Percentiles rank a stretch among this genome's conserved stretches.
phyloP scores from a whole-genome alignment of 2,329 filamentous ascomycete species.

The Fusarium avenaceum region DNA sequence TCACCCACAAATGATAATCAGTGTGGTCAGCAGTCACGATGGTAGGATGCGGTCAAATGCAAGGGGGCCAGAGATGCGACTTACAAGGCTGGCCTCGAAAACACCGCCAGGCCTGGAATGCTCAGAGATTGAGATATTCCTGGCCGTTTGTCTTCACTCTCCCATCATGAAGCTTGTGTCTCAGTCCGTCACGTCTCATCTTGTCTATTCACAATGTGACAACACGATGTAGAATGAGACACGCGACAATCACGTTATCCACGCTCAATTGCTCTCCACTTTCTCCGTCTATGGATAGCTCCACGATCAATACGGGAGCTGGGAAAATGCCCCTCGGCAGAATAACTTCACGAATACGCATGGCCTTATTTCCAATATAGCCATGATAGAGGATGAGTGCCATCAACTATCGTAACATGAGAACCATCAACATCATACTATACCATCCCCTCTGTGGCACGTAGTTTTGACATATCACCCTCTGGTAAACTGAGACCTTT shows the following conservation, averaged over 20 bases:
- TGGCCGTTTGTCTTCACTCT: slow-evolving; percentile 18
- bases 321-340: slow-evolving; percentile 4
- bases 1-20: slow-evolving; percentile 5
- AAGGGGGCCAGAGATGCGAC: slow-evolving; percentile 29
- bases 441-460: no score
- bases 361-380: neutral
- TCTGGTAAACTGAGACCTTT: neutral
- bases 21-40: slow-evolving; percentile 17
- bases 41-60: slow-evolving; percentile 23
- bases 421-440: no score
- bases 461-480: no score
- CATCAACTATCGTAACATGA: no score
- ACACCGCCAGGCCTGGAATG: slow-evolving; percentile 29
- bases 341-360: slow-evolving; percentile 19
- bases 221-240: slow-evolving; percentile 35
- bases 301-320: slow-evolving; percentile 11
- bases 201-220: slow-evolving; percentile 13
- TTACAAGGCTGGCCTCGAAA: slow-evolving; percentile 25
- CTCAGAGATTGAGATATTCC: slow-evolving; percentile 28
- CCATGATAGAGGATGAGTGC: no score
- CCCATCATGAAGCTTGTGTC: slow-evolving; percentile 26
- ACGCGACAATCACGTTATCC: slow-evolving; percentile 32
- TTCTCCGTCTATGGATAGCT: slow-evolving; percentile 5
- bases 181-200: slow-evolving; percentile 32
- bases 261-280: slow-evolving; percentile 25